A percentile compares a stretch with the other conserved stretches of the same genome.
Conservation (phyloP, 176 grass and related monocot genomes). For the Tuctoria greenei region DNA sequence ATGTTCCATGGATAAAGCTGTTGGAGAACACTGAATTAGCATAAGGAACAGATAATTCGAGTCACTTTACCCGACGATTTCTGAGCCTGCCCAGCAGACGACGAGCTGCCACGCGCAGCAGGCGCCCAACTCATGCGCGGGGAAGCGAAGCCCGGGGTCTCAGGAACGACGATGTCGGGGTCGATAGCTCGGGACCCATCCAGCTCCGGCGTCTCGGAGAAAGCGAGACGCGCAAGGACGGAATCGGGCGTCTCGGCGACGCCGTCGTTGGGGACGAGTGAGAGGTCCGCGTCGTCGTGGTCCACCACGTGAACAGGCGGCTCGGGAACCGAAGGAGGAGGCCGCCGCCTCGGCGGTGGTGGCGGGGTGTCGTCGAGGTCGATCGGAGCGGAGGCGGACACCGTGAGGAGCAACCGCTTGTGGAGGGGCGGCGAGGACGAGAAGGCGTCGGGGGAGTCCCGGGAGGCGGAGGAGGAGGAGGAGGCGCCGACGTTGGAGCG, state of each 20-base stretch:
- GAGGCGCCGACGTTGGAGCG: background rate
- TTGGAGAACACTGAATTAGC: background rate
- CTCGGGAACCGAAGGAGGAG: background rate
- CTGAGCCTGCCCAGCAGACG: background rate
- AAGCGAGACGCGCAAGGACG: background rate
- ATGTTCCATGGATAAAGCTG: background rate
- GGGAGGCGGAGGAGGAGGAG: background rate
- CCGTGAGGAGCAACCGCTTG: background rate
- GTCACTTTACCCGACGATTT: slow-evolving; percentile 13
- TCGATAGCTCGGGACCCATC: background rate
- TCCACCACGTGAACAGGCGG: slow-evolving; percentile 17
- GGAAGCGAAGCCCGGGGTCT: slow-evolving; percentile 7
- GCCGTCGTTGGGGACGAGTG: background rate
- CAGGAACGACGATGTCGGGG: background rate
- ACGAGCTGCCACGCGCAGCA: background rate
- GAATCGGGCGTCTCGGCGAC: slow-evolving; percentile 4
- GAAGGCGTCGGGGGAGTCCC: slow-evolving; percentile 14
- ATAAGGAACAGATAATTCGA: background rate
- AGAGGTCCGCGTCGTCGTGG: slow-evolving; percentile 22
- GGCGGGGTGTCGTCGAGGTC: slow-evolving; percentile 54
- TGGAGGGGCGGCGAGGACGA: background rate
- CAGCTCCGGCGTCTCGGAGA: slow-evolving; percentile 21
- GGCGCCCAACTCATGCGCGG: background rate
- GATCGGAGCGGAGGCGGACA: slow-evolving; percentile 5
- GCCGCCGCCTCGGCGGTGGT: slow-evolving; percentile 40